These are phyloP conservation scores for Hypoxylon cercidicola DNA, from an alignment of 495 filamentous ascomycete species.

Conservation along the genomic window DNA sequence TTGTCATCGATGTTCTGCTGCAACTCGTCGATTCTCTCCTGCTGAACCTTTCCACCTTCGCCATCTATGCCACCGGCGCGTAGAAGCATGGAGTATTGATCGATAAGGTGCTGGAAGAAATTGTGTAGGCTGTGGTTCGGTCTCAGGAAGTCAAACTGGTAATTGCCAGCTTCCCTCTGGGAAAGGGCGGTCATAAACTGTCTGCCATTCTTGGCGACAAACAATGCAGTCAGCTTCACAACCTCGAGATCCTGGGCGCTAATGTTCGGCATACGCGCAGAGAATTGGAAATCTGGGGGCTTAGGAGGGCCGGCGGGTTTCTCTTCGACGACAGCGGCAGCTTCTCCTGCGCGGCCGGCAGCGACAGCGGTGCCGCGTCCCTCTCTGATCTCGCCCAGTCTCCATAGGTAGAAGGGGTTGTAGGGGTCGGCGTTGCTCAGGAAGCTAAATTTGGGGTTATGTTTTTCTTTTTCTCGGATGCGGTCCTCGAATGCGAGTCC, in stretches of 20 bases:
- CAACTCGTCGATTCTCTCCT: constrained; percentile 76
- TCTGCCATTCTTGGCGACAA: constrained; percentile 89
- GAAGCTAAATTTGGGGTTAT: constrained; percentile 93
- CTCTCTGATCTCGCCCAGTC: constrained; percentile 82
- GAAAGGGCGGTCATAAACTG: constrained; percentile 88
- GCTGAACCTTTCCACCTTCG: constrained; percentile 71
- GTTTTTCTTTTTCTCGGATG: constrained; percentile 84
- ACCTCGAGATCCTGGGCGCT: constrained; percentile 95
- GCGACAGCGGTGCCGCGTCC: constrained; percentile 83
- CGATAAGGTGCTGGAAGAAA: constrained; percentile 90
- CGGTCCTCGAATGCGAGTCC: constrained; percentile 87
- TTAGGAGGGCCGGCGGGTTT: constrained; percentile 84
- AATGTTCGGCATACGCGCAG: constrained; percentile 96
- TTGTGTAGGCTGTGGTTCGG: constrained; percentile 96
- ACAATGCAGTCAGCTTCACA: constrained; percentile 87
- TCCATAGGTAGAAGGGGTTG: constrained; percentile 88
- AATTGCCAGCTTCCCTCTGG: constrained; percentile 89
- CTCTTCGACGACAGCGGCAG: constrained; percentile 61
- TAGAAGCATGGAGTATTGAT: constrained; percentile 91
- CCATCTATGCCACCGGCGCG: constrained; percentile 74
- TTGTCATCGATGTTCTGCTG: constrained; percentile 81
- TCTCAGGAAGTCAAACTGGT: constrained; percentile 95
- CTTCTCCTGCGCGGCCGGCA: constrained; percentile 78
- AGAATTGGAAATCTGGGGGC: constrained; percentile 93
- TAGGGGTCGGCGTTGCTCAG: constrained; percentile 83